Evolutionary conservation across 2,329 filamentous ascomycete genomes (phyloP), one percentile per base, ranked within the genome.

Genomic region (Monosporascus sp.): DNA sequence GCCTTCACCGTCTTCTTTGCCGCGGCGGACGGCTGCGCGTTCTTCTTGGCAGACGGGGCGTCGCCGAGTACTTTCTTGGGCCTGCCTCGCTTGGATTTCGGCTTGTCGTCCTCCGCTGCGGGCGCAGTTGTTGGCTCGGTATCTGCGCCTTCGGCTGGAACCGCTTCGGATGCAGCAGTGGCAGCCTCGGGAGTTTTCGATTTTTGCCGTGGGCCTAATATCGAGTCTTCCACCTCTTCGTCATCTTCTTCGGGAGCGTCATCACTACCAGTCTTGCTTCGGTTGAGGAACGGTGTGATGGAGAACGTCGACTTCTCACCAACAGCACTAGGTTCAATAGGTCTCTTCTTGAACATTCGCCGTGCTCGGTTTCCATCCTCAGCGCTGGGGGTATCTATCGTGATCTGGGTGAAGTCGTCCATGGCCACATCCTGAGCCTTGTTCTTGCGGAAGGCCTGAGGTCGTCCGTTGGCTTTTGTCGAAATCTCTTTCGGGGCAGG

Each of bases 291-390:
- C 0, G 93, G 93, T 0, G 93, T 97, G 59, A 97, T 91, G 4
- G 91, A 96, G 70, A 97, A 97, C 3, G 82, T 86, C 0, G 92
- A 97, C 70, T 96, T 97, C 66, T 96, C 90, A 31, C 89, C 91
- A 5, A 88, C 76, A 52, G 84, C 73, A 1, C 82, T 79, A 38
- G 82, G 80, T 20, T 84, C 81, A 27, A 75, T 69, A 48, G 75
- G 79, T 52, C 78, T 75, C 66, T 84, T 86, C 69, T 86, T 88
- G 55, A 72, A 62, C 36, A 68, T 67, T 43, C 74, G 74, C 58
- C 52, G 66, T 61, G 50, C 71, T 66, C 54, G 73, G 56, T 48
- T 75, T 67, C 43, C 58, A 54, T 59, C 65, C 43, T 68, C 64
- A 16, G 66, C 67, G 37, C 60, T 75, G 50, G 66, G 78, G 31